Conservation (phyloP, 257 asterid species). For the Solanum megistacrolobum region DNA sequence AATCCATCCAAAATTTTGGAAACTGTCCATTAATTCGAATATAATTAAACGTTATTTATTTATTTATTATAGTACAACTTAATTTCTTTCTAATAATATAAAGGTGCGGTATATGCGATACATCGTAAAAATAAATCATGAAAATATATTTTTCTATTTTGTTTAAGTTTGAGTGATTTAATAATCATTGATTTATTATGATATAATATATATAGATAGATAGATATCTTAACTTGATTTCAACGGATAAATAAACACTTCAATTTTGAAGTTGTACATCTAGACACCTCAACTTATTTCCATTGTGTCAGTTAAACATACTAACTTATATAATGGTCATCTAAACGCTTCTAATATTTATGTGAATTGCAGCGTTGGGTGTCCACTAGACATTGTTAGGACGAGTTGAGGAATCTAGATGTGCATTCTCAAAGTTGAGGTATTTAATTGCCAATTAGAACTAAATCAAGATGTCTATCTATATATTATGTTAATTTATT, state of each 20-base stretch:
- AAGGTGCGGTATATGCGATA: background rate
- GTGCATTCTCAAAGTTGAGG: background rate
- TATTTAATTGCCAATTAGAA: background rate
- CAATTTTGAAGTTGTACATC: background rate
- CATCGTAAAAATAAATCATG: background rate
- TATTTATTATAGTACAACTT: background rate
- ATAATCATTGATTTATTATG: background rate
- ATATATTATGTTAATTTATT: background rate
- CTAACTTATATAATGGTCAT: background rate
- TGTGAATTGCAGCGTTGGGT: background rate
- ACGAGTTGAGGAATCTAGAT: background rate
- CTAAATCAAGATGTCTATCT: background rate
- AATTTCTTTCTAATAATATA: background rate
- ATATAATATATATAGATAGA: background rate
- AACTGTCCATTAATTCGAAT: background rate
- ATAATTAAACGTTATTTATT: background rate
- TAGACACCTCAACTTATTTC: background rate
- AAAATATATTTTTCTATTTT: background rate
- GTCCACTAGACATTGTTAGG: background rate
- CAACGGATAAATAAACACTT: background rate
- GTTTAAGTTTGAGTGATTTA: background rate
- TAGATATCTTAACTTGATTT: background rate
- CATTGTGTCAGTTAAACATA: background rate
- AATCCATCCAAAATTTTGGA: background rate
- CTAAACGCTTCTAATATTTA: background rate